These are phyloP conservation scores for Hura crepitans DNA, from an alignment of 441 rosid species.

Conservation along the genomic window DNA sequence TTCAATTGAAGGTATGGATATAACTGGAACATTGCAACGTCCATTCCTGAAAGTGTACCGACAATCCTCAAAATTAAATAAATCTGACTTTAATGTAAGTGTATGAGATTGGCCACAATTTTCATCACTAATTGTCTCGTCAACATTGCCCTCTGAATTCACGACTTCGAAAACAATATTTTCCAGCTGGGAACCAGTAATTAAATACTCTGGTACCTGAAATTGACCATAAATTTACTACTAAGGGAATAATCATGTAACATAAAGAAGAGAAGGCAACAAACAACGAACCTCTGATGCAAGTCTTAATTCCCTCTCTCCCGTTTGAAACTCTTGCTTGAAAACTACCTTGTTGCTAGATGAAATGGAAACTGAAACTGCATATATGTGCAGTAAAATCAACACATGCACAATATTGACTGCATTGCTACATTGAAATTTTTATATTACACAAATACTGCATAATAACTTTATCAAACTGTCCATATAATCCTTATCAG, in stretches of 20 bases:
- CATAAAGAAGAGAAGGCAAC: conserved; percentile 4
- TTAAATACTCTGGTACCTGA: conserved; percentile 43
- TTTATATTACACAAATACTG: background rate
- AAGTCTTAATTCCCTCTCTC: conserved; percentile 46
- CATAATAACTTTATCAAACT: background rate
- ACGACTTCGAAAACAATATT: conserved; percentile 44
- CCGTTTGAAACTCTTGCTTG: conserved; percentile 42
- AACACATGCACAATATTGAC: background rate
- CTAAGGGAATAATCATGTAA: background rate
- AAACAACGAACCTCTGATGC: conserved; percentile 38
- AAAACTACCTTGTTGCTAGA: conserved; percentile 32
- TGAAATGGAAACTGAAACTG: conserved; percentile 50
- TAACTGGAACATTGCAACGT: conserved; percentile 42
- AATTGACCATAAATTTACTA: background rate
- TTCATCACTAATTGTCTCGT: conserved; percentile 43
- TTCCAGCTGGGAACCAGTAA: conserved; percentile 48
- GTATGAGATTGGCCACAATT: conserved; percentile 39
- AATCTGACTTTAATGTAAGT: conserved; percentile 37
- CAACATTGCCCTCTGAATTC: conserved; percentile 40
- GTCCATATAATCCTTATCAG: background rate
- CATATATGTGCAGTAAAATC: conserved; percentile 21
- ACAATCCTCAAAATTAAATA: conserved; percentile 20
- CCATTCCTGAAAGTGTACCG: conserved; percentile 49
- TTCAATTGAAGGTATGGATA: conserved; percentile 42
- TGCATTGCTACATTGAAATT: background rate